phyloP scores from a whole-genome alignment of 345 rosid genomes.

The Syzygium aqueum region DNA sequence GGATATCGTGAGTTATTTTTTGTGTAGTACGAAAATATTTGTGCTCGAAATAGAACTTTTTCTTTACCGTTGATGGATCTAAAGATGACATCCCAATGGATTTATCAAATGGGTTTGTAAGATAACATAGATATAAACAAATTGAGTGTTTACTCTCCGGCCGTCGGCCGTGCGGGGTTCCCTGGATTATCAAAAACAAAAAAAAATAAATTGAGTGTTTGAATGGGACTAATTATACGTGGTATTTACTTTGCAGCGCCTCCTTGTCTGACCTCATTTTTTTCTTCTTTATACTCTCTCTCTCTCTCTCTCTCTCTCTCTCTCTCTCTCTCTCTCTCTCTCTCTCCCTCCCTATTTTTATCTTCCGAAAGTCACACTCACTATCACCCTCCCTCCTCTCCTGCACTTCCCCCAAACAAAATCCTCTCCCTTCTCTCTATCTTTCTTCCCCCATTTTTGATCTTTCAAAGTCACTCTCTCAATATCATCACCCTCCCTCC shows the following conservation, averaged over 20 bases:
- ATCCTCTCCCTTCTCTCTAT: background rate
- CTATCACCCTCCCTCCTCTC: background rate
- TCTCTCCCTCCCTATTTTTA: background rate
- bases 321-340: background rate
- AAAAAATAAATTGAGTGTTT: background rate
- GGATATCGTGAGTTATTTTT: background rate
- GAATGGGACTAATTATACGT: background rate
- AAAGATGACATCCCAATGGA: background rate
- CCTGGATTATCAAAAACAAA: no score
- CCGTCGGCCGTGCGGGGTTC: no score
- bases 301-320: background rate
- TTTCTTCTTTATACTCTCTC: background rate
- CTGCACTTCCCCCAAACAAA: background rate
- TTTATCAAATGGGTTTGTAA: background rate
- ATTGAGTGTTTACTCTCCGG: no score
- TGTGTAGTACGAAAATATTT: background rate
- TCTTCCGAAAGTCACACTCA: constrained; percentile 1
- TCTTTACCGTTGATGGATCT: background rate
- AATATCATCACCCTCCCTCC: background rate
- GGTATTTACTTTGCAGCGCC: background rate
- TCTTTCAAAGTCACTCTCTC: background rate
- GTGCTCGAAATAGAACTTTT: background rate
- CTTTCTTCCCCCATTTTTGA: background rate
- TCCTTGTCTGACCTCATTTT: background rate
- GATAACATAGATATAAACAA: background rate